phyloP scores from a whole-genome alignment of 2,329 filamentous ascomycete species.

The Aspergillus sp. region DNA sequence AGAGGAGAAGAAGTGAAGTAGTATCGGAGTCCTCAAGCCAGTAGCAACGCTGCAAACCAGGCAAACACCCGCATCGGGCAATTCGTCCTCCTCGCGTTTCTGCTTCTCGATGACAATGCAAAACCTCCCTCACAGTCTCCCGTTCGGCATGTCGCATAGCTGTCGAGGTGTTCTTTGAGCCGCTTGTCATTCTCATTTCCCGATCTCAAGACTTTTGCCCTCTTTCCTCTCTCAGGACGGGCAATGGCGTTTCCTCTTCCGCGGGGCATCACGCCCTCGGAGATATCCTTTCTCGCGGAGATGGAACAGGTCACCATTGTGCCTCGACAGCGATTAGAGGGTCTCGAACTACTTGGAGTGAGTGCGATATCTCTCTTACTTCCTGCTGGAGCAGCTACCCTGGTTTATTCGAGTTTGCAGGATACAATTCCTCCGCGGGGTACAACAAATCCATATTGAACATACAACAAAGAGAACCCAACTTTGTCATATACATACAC shows the following conservation, averaged over 20 bases:
- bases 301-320: conserved; percentile 95
- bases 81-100: conserved; percentile 1
- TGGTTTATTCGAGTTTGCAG: neutral
- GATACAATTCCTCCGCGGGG: neutral
- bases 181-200: neutral
- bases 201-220: neutral
- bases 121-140: neutral
- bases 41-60: conserved; percentile 27
- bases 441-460: neutral
- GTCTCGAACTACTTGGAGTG: conserved; percentile 81
- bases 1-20: neutral
- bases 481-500: neutral
- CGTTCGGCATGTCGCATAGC: neutral
- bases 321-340: conserved; percentile 84
- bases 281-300: conserved; percentile 92
- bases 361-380: conserved; percentile 39
- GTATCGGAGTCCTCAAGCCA: no score
- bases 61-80: conserved; percentile 27
- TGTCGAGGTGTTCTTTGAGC: conserved; percentile 7
- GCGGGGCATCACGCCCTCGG: conserved; percentile 73
- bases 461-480: neutral
- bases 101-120: neutral
- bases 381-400: neutral
- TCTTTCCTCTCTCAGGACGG: conserved; percentile 4
- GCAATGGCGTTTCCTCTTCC: conserved; percentile 62